Conservation (phyloP, 257 asterid genomes). For the Nicotiana undulata region DNA sequence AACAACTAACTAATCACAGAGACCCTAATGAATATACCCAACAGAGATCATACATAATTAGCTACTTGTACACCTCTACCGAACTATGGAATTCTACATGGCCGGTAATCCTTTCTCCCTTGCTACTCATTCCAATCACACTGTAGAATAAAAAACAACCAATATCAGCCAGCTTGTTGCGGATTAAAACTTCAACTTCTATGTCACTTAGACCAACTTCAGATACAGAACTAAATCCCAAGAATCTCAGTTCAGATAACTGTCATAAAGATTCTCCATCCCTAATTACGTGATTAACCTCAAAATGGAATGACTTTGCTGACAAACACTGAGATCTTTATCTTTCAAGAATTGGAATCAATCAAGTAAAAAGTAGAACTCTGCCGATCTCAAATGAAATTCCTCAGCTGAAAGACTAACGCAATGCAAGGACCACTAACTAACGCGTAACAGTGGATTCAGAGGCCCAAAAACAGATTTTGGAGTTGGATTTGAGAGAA, state of each 20-base stretch:
- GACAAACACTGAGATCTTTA: not conserved
- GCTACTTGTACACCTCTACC: too few relatives aligned
- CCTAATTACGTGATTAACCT: not conserved
- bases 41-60: conserved; percentile 14
- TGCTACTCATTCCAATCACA: not conserved
- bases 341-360: not conserved
- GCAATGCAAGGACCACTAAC: not conserved
- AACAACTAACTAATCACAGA: not conserved
- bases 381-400: conserved; percentile 26
- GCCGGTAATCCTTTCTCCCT: conserved; percentile 10
- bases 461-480: not conserved
- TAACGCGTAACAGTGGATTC: not conserved
- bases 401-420: conserved; percentile 8
- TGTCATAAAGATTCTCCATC: not conserved
- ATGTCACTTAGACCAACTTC: not conserved
- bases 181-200: not conserved
- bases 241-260: not conserved
- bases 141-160: not conserved
- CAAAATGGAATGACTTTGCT: not conserved
- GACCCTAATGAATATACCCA: not conserved
- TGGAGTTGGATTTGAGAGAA: not conserved
- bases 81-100: conserved; percentile 9
- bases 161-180: not conserved
- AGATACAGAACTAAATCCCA: not conserved
- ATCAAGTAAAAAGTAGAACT: not conserved